phyloP scores from a whole-genome alignment of 2,329 filamentous ascomycete species.

The Monilinia aucupariae region DNA sequence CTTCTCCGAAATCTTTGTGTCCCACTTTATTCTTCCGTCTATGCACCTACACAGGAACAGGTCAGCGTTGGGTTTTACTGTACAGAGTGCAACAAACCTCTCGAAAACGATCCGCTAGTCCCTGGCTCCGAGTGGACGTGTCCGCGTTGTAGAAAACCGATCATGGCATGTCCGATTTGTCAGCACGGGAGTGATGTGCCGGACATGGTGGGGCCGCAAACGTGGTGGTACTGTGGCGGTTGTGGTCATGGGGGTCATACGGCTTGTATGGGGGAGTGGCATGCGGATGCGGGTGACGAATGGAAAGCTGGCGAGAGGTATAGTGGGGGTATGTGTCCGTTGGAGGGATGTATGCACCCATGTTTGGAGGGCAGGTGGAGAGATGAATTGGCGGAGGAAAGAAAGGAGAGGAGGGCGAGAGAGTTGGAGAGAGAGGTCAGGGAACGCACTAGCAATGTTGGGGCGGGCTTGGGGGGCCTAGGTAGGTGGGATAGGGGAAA shows the following conservation, averaged over 20 bases:
- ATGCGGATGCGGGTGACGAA: constrained; percentile 37
- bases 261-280: constrained; percentile 55
- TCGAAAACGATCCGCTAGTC: constrained; percentile 39
- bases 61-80: constrained; percentile 52
- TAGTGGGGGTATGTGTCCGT: constrained; percentile 53
- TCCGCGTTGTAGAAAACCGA: constrained; percentile 47
- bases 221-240: constrained; percentile 59
- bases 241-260: constrained; percentile 60
- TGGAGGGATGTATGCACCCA: constrained; percentile 60
- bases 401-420: constrained; percentile 35
- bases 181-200: constrained; percentile 38
- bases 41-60: constrained; percentile 48
- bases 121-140: constrained; percentile 50
- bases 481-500: constrained; percentile 18
- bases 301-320: constrained; percentile 34
- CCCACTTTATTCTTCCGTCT: constrained; percentile 50
- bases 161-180: constrained; percentile 56
- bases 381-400: constrained; percentile 39
- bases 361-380: constrained; percentile 55
- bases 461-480: not conserved
- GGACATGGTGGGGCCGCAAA: not conserved
- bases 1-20: constrained; percentile 55
- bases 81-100: constrained; percentile 50
- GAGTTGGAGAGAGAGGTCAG: constrained; percentile 41
- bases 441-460: constrained; percentile 21